phyloP scores from a whole-genome alignment of 306 rosid species.

The Fragaria ananassa region DNA sequence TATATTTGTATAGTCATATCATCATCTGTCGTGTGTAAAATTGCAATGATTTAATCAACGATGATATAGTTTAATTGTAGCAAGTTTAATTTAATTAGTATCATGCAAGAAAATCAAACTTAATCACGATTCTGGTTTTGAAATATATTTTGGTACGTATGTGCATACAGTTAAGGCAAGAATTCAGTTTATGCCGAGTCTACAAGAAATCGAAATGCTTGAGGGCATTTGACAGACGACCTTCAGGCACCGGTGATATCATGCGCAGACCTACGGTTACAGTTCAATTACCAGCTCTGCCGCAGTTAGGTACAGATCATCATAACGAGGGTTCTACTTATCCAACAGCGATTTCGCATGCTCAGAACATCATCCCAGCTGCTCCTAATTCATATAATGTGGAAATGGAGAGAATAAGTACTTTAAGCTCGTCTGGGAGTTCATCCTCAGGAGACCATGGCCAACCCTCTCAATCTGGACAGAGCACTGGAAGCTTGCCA shows the following conservation, averaged over 20 bases:
- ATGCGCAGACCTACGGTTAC: not conserved
- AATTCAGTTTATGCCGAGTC: constrained; percentile 76
- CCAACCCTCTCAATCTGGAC: constrained; percentile 29
- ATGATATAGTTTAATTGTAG: not conserved
- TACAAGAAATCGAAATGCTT: constrained; percentile 77
- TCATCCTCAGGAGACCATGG: constrained; percentile 43
- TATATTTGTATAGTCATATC: too few relatives aligned
- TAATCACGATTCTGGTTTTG: not conserved
- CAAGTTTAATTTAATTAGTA: not conserved
- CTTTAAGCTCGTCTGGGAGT: constrained; percentile 43
- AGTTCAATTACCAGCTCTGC: not conserved
- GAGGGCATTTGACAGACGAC: constrained; percentile 76
- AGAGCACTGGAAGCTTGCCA: constrained; percentile 1
- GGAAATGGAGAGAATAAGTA: constrained; percentile 19
- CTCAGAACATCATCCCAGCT: not conserved
- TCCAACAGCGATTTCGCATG: not conserved
- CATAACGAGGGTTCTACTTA: constrained; percentile 18
- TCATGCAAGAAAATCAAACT: not conserved
- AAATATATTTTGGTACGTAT: not conserved
- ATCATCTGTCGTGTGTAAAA: too few relatives aligned
- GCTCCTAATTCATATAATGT: not conserved
- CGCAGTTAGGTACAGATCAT: not conserved
- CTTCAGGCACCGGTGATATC: constrained; percentile 17
- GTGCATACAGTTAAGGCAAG: constrained; percentile 60
- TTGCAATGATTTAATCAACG: too few relatives aligned